These are phyloP conservation scores for Fusarium paranaense DNA, from an alignment of 2,329 filamentous ascomycete species.

Conservation along the genomic window DNA sequence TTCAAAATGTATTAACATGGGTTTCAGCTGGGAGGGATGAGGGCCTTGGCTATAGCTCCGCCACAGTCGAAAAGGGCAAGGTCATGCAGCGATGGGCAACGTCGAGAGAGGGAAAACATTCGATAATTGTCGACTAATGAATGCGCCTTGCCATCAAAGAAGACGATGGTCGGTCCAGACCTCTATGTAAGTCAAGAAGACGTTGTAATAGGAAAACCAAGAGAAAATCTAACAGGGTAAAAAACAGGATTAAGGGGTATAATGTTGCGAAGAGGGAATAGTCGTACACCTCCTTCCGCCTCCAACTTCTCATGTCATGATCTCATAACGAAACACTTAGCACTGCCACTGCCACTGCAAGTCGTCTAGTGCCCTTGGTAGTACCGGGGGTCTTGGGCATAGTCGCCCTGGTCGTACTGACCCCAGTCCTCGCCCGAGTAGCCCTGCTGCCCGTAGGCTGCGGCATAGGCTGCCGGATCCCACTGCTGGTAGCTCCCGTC, in stretches of 20 bases:
- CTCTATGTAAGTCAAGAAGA: slow-evolving; percentile 31
- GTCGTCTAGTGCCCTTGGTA: slow-evolving; percentile 12
- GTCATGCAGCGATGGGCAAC: background rate
- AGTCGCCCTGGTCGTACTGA: slow-evolving; percentile 37
- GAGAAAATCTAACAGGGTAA: slow-evolving; percentile 12
- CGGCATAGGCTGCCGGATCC: slow-evolving; percentile 26
- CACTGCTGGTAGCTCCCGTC: slow-evolving; percentile 31
- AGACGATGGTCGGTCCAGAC: background rate
- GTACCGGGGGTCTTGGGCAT: slow-evolving; percentile 38
- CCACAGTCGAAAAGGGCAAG: slow-evolving; percentile 33
- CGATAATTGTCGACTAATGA: slow-evolving; percentile 22
- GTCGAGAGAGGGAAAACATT: slow-evolving; percentile 18
- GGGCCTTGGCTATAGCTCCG: slow-evolving; percentile 22
- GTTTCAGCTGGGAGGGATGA: background rate
- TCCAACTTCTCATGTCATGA: slow-evolving; percentile 20
- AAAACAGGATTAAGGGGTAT: slow-evolving; percentile 34
- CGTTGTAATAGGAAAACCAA: background rate
- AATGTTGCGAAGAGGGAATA: slow-evolving; percentile 8
- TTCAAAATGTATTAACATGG: slow-evolving; percentile 5
- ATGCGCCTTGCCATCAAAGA: slow-evolving; percentile 14
- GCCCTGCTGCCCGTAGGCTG: slow-evolving; percentile 36
- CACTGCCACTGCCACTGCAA: slow-evolving; percentile 22
- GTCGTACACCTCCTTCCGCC: slow-evolving; percentile 23
- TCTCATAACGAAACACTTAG: slow-evolving; percentile 34
- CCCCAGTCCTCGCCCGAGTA: slow-evolving; percentile 32